Evolutionary conservation across 352 stramenopile species (phyloP).

Genomic region (Globisporangium yorkense): DNA sequence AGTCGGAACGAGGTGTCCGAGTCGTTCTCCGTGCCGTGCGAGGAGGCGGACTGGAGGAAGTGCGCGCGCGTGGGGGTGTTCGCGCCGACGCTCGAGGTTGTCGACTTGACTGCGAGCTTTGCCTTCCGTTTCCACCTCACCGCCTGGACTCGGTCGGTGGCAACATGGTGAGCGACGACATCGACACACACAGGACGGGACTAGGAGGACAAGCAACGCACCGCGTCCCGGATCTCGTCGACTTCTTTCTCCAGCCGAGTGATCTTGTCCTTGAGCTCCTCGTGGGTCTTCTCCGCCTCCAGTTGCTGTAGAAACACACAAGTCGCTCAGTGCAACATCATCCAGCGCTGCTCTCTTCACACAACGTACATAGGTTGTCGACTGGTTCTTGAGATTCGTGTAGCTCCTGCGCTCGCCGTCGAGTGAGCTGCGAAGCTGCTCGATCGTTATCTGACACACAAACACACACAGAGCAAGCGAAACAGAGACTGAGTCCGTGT

Average conservation of each 20-base stretch:
- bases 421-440: conserved; percentile 31
- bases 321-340: conserved; percentile 20
- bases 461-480: conserved; percentile 1
- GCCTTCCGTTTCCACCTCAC: conserved; percentile 72
- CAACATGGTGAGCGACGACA: conserved; percentile 1
- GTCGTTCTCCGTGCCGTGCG: conserved; percentile 51
- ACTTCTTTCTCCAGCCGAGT: conserved; percentile 62
- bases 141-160: conserved; percentile 7
- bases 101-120: conserved; percentile 43
- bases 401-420: conserved; percentile 28
- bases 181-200: background rate
- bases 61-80: conserved; percentile 28
- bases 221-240: conserved; percentile 48
- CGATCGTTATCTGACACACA: conserved; percentile 21
- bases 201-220: conserved; percentile 8
- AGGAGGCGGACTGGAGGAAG: conserved; percentile 49
- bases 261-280: conserved; percentile 50
- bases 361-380: conserved; percentile 26
- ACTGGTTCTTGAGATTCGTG: conserved; percentile 32
- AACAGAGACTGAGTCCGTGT: background rate
- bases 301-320: conserved; percentile 19
- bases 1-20: conserved; percentile 51
- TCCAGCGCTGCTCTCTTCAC: background rate
- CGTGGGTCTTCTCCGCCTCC: conserved; percentile 31
- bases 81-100: conserved; percentile 12